Conservation (phyloP, 2,329 filamentous ascomycete species). For the Paecilomyces sp. region DNA sequence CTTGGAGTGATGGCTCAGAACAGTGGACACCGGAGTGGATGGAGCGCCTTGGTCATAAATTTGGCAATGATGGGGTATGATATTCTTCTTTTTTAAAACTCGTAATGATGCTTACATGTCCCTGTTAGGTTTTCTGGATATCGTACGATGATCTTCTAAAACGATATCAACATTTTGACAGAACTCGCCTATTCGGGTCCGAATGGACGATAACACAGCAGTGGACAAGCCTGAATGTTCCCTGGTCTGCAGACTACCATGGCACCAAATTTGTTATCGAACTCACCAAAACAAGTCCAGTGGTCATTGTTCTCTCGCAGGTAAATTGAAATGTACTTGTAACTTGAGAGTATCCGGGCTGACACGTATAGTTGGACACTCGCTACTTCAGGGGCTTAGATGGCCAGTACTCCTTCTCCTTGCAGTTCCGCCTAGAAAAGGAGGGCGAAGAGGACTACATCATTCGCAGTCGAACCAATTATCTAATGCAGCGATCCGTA, state of each 20-base stretch:
- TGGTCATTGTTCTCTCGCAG: constrained; percentile 54
- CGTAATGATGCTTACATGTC: constrained; percentile 3
- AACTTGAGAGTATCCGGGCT: not conserved
- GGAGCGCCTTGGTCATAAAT: constrained; percentile 62
- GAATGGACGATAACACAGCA: constrained; percentile 56
- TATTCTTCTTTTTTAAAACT: not conserved
- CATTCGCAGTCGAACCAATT: constrained; percentile 49
- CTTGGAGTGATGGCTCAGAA: constrained; percentile 76
- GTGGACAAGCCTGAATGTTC: constrained; percentile 54
- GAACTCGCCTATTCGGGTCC: constrained; percentile 52
- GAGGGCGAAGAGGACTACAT: constrained; percentile 55
- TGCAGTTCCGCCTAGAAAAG: constrained; percentile 54
- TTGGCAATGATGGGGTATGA: constrained; percentile 63
- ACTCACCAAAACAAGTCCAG: constrained; percentile 44
- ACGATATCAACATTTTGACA: constrained; percentile 54
- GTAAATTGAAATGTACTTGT: constrained; percentile 10
- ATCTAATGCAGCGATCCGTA: constrained; percentile 64
- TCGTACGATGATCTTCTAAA: constrained; percentile 52
- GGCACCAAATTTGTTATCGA: constrained; percentile 53
- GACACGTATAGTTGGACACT: constrained; percentile 41
- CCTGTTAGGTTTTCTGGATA: constrained; percentile 49
- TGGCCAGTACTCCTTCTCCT: constrained; percentile 50
- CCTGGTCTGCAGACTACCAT: constrained; percentile 55
- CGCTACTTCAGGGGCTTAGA: constrained; percentile 54
- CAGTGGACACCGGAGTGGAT: constrained; percentile 81